Conservation (phyloP, 1,284 basidiomycete species). For the Pyrrhoderma noxium region DNA sequence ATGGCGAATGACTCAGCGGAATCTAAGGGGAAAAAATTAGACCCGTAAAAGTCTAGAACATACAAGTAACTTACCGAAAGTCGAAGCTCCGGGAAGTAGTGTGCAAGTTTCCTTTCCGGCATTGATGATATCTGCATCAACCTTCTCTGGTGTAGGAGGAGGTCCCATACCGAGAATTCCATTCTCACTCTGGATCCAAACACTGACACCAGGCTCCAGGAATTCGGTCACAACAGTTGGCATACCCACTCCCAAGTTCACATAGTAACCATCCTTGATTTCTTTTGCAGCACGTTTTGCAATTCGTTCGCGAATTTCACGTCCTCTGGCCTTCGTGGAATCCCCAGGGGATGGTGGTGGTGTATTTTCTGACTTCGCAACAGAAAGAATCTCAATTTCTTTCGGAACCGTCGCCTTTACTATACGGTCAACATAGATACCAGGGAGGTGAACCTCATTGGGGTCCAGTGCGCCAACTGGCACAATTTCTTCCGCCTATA, state of each 20-base stretch:
- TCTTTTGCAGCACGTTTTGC: constrained; percentile 86
- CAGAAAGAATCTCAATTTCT: constrained; percentile 70
- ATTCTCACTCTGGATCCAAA: constrained; percentile 94
- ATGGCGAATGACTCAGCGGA: constrained; percentile 91
- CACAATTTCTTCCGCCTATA: constrained; percentile 85
- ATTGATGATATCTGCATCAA: constrained; percentile 92
- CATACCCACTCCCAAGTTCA: constrained; percentile 74
- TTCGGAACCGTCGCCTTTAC: constrained; percentile 75
- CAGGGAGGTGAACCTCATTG: constrained; percentile 79
- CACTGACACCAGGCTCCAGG: constrained; percentile 69
- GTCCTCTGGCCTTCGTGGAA: constrained; percentile 48
- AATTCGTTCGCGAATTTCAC: constrained; percentile 59
- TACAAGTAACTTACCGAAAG: constrained; percentile 58
- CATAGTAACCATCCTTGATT: constrained; percentile 83
- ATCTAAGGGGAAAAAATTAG: constrained; percentile 37
- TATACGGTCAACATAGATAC: constrained; percentile 85
- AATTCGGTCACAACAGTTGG: constrained; percentile 90
- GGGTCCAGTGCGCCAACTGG: constrained; percentile 80
- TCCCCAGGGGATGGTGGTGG: constrained; percentile 26
- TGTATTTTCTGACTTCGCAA: constrained; percentile 39
- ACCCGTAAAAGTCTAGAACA: neutral
- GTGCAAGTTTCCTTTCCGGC: constrained; percentile 97
- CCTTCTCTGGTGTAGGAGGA: constrained; percentile 78
- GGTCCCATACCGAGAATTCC: constrained; percentile 94
- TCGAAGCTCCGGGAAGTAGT: constrained; percentile 83